These are phyloP conservation scores for Alternaria longipes DNA, from an alignment of 2,329 filamentous ascomycete species.

Conservation along the genomic window DNA sequence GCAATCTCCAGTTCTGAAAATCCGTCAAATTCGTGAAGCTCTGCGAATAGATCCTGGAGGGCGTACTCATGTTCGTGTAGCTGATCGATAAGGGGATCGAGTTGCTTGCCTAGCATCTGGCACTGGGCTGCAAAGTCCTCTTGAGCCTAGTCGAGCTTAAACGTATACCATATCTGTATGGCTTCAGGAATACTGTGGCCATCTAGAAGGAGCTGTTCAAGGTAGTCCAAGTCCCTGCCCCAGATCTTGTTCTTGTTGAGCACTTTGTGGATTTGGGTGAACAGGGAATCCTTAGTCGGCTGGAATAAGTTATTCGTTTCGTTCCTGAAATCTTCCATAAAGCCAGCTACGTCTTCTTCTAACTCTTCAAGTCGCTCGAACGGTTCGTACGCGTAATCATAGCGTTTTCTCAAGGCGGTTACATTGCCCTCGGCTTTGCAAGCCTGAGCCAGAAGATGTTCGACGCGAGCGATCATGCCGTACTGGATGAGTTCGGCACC, in stretches of 20 bases:
- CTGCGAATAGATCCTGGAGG: too few relatives aligned
- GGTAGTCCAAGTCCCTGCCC: background rate
- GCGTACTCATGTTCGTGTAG: too few relatives aligned
- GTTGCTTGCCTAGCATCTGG: too few relatives aligned
- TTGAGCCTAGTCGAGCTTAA: too few relatives aligned
- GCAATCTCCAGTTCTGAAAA: too few relatives aligned
- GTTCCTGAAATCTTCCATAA: background rate
- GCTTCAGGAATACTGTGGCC: background rate
- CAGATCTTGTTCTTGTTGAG: background rate
- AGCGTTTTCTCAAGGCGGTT: too few relatives aligned
- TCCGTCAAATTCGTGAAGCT: fast-evolving
- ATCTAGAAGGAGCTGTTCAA: background rate
- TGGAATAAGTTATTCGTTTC: background rate
- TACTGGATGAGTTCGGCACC: background rate
- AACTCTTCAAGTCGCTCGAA: background rate
- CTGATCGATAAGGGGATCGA: fast-evolving
- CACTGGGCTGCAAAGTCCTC: too few relatives aligned
- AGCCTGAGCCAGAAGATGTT: background rate
- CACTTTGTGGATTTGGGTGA: background rate
- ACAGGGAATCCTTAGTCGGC: background rate
- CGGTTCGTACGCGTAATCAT: background rate
- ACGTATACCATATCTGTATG: background rate
- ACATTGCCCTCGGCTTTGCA: too few relatives aligned
- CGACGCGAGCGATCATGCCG: background rate
- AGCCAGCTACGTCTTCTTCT: background rate